Conservation (phyloP, 208 protist genomes). For the Wallacemonas sp. region DNA sequence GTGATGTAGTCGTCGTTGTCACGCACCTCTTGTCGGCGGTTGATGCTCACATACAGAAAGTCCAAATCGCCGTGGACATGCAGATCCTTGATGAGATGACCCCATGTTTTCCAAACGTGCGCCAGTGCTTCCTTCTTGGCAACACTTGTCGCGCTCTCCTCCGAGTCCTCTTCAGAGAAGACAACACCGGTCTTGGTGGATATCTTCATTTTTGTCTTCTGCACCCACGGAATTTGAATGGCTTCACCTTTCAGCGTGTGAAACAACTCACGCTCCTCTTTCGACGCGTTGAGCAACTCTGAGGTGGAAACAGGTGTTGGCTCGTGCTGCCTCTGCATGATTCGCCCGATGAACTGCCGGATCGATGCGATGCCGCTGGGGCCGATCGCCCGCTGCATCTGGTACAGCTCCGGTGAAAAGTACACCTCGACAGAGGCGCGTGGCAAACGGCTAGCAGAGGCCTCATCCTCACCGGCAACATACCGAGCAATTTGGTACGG, state of each 20-base stretch:
- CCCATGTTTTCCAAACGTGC: slow-evolving; percentile 82
- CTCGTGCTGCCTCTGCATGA: slow-evolving; percentile 79
- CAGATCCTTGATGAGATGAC: slow-evolving; percentile 83
- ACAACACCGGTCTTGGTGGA: slow-evolving; percentile 12
- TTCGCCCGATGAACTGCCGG: slow-evolving; percentile 67
- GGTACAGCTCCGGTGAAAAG: slow-evolving; percentile 81
- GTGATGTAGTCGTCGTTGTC: slow-evolving; percentile 50
- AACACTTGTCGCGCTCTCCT: background rate
- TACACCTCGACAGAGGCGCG: slow-evolving; percentile 77
- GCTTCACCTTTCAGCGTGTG: slow-evolving; percentile 19
- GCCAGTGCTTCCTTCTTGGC: slow-evolving; percentile 37
- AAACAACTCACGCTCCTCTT: slow-evolving; percentile 23
- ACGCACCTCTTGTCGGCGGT: slow-evolving; percentile 49
- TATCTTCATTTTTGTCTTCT: slow-evolving; percentile 9
- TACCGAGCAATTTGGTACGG: slow-evolving; percentile 85
- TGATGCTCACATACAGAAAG: slow-evolving; percentile 72
- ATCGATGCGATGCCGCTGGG: slow-evolving; percentile 53
- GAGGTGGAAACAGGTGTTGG: slow-evolving; percentile 61
- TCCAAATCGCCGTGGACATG: slow-evolving; percentile 83
- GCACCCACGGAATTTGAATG: slow-evolving; percentile 18
- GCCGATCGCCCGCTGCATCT: slow-evolving; percentile 57
- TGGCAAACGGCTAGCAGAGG: slow-evolving; percentile 31
- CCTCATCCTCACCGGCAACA: slow-evolving; percentile 13
- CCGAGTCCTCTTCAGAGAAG: slow-evolving; percentile 10
- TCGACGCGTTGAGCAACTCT: slow-evolving; percentile 52